Evolutionary conservation across 352 stramenopile species (phyloP), one percentile per base, ranked within the genome.

Genomic region (Phytophthora colocasiae): DNA sequence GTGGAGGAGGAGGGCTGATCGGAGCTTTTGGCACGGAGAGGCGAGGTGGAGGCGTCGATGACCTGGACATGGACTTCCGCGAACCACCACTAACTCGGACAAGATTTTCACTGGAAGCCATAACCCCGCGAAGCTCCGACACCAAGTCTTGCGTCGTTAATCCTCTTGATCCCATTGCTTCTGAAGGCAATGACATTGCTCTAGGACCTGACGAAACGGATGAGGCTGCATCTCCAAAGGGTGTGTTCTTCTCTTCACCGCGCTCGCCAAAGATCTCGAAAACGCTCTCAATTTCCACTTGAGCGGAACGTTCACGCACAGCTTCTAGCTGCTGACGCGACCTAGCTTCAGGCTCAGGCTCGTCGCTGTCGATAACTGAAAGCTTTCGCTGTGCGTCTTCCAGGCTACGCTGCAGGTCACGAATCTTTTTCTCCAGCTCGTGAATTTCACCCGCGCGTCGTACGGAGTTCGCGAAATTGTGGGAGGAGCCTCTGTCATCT

Each of bases 391-490:
- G 84, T 0, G 84, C 84, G n/a, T 81, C 51, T 31, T 82, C 61
- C 0, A 93, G 59, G 34, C 82, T 83, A 11, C 71, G 80, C 61
- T 90, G 76, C 19, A 93, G 38, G 32, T 85, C 82, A 7, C 72
- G 61, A 22, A 93, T 88, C 40, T 93, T 88, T 51, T 85, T 78
- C 40, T 91, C 80, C 29, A 93, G 63, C 34, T 77, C 65, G 41
- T 73, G 58, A 47, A 89, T 86, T 50, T 86, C 69, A 6, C 71
- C 66, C 1, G 62, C 56, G 11, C 69, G 63, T 4, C 71, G 66
- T 11, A 75, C 63, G 9, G 71, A 73, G 27, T 54, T 47, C 2
- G 60, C 40, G 58, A 78, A 73, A 1, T 69, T 71, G 31, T 70
- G 53, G 2, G 56, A 47, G 2, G 17, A 59, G n/a, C 32, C 40